Percentiles rank a stretch among this genome's conserved stretches.
phyloP scores from a whole-genome alignment of 2,329 filamentous ascomycete species.

The Lecanosticta acicola region DNA sequence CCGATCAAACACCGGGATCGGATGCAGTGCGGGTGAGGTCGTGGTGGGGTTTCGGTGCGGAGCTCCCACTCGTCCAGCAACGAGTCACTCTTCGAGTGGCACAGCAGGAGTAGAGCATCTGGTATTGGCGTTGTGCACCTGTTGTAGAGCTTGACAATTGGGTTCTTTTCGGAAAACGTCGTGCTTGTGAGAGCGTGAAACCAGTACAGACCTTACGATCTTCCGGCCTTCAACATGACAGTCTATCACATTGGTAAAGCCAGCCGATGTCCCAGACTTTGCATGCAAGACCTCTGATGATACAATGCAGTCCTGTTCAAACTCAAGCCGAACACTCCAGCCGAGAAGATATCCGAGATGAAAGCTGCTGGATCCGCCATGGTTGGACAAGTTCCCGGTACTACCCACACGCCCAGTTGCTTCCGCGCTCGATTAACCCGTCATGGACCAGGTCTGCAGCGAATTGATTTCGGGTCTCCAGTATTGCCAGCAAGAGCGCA shows the following conservation, averaged over 20 bases:
- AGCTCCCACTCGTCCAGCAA: not conserved
- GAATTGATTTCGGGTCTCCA: constrained; percentile 28
- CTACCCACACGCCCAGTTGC: not conserved
- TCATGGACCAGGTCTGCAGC: constrained; percentile 14
- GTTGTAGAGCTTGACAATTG: too few species aligned
- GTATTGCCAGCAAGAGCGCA: constrained; percentile 39
- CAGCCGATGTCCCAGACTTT: not conserved
- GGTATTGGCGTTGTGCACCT: too few species aligned
- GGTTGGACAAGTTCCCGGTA: constrained; percentile 20
- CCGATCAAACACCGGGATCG: too few species aligned
- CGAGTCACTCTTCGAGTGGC: too few species aligned
- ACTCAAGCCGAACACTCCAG: constrained; percentile 16
- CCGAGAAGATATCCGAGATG: constrained; percentile 17
- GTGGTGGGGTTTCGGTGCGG: not conserved
- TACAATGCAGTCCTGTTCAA: constrained; percentile 22
- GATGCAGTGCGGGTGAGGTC: too few species aligned
- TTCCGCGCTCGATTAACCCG: too few species aligned
- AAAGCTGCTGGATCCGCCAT: constrained; percentile 17
- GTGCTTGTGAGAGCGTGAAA: too few species aligned
- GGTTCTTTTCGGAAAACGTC: too few species aligned
- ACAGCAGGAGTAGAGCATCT: too few species aligned
- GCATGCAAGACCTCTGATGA: not conserved
- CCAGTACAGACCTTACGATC: not conserved
- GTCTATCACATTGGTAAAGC: constrained; percentile 21
- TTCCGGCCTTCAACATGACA: constrained; percentile 13